Conservation (phyloP, 805 yeast genomes). For the Saccharomycopsis oosterbeekiorum region DNA sequence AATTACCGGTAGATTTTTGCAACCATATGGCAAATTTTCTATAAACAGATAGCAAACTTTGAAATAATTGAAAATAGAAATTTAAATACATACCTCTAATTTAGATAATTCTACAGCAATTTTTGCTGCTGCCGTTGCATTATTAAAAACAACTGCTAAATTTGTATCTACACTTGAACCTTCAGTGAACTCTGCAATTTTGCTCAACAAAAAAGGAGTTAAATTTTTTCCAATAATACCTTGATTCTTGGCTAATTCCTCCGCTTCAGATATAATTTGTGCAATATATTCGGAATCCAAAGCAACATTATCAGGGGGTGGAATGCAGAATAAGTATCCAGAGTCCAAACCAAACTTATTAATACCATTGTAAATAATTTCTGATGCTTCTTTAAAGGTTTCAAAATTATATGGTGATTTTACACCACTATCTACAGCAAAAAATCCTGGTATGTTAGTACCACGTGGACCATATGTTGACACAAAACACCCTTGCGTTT, state of each 20-base stretch:
- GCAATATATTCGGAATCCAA: slow-evolving; percentile 44
- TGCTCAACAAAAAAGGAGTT: slow-evolving; percentile 67
- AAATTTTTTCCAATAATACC: slow-evolving; percentile 62
- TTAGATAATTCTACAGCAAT: slow-evolving; percentile 48
- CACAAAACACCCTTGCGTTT: slow-evolving; percentile 86
- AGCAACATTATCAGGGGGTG: slow-evolving; percentile 63
- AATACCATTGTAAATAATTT: slow-evolving; percentile 40
- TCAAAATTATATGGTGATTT: slow-evolving; percentile 56
- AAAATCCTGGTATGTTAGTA: slow-evolving; percentile 69
- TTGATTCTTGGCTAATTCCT: slow-evolving; percentile 38
- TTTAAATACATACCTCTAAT: slow-evolving; percentile 26
- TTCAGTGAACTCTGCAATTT: slow-evolving; percentile 55
- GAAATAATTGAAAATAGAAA: neutral
- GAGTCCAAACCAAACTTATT: slow-evolving; percentile 40
- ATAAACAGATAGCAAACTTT: neutral
- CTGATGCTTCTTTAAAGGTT: slow-evolving; percentile 51
- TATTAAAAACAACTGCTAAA: slow-evolving; percentile 65
- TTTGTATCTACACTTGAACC: slow-evolving; percentile 67
- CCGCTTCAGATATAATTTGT: slow-evolving; percentile 48
- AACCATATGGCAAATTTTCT: neutral
- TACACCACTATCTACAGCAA: slow-evolving; percentile 66
- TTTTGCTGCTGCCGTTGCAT: slow-evolving; percentile 57
- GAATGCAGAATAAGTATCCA: slow-evolving; percentile 76
- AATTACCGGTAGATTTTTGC: neutral
- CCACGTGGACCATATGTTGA: slow-evolving; percentile 51